Evolutionary conservation across 1,284 basidiomycete species (phyloP).

Genomic region (Amylostereum chailletii): DNA sequence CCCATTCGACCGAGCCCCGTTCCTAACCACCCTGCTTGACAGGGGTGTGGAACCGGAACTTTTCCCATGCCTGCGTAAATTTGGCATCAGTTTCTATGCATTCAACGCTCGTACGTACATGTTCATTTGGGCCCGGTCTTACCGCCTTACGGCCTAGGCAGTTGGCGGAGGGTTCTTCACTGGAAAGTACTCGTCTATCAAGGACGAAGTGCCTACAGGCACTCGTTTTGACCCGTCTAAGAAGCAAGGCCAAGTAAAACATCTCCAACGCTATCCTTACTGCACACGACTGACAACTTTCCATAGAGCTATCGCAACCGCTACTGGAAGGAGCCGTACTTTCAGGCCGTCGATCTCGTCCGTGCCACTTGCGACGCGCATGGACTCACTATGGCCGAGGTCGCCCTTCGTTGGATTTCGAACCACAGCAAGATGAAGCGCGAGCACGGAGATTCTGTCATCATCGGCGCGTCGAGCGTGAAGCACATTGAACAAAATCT

Average conservation of each 20-base stretch:
- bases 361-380: constrained; percentile 30
- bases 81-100: constrained; percentile 52
- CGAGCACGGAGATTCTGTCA: constrained; percentile 37
- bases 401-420: constrained; percentile 45
- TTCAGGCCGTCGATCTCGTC: constrained; percentile 33
- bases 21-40: not conserved
- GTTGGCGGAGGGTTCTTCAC: constrained; percentile 32
- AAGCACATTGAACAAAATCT: constrained; percentile 46
- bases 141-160: constrained; percentile 2
- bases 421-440: constrained; percentile 41
- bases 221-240: constrained; percentile 29
- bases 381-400: constrained; percentile 36
- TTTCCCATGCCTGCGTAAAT: constrained; percentile 56
- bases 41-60: constrained; percentile 47
- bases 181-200: constrained; percentile 21
- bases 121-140: not conserved
- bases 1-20: not conserved
- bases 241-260: constrained; percentile 20
- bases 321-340: constrained; percentile 44
- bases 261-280: not conserved
- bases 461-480: constrained; percentile 44
- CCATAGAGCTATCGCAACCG: not conserved
- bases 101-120: constrained; percentile 36
- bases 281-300: too few species aligned
- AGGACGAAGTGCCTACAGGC: constrained; percentile 25